phyloP scores from a whole-genome alignment of 2,329 filamentous ascomycete genomes.

The Fusarium goolgardi region DNA sequence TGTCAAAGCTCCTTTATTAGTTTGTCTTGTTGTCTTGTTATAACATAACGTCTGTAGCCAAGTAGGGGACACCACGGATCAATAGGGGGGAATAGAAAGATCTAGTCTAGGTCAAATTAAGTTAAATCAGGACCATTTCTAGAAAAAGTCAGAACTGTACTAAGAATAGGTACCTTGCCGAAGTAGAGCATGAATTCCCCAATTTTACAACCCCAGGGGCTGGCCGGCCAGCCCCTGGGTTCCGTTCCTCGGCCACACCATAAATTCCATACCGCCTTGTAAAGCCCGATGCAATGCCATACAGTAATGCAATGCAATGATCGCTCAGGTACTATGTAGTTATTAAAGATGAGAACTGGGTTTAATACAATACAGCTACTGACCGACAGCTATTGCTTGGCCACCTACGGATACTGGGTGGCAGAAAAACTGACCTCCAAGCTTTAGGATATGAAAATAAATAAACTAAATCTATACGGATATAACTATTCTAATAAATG shows the following conservation, averaged over 20 bases:
- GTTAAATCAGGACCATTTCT: constrained; percentile 7
- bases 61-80: constrained; percentile 4
- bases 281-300: constrained; percentile 3
- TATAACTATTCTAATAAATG: too few species aligned
- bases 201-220: constrained; percentile 11
- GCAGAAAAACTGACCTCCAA: too few species aligned
- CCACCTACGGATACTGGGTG: too few species aligned
- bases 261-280: not conserved
- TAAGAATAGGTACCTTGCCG: not conserved
- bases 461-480: too few species aligned
- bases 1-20: constrained; percentile 10
- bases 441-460: too few species aligned
- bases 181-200: not conserved
- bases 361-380: not conserved
- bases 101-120: not conserved
- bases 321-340: not conserved
- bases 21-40: not conserved
- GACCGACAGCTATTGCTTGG: not conserved
- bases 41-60: constrained; percentile 29
- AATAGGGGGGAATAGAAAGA: not conserved
- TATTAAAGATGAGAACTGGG: not conserved
- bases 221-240: not conserved
- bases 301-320: not conserved
- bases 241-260: not conserved
- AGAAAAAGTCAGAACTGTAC: constrained; percentile 12